Percentiles rank a stretch among this genome's conserved stretches.
These are phyloP conservation scores for Cryptococcus floricola DNA, from an alignment of 1,284 basidiomycete species.

Conservation along the genomic window DNA sequence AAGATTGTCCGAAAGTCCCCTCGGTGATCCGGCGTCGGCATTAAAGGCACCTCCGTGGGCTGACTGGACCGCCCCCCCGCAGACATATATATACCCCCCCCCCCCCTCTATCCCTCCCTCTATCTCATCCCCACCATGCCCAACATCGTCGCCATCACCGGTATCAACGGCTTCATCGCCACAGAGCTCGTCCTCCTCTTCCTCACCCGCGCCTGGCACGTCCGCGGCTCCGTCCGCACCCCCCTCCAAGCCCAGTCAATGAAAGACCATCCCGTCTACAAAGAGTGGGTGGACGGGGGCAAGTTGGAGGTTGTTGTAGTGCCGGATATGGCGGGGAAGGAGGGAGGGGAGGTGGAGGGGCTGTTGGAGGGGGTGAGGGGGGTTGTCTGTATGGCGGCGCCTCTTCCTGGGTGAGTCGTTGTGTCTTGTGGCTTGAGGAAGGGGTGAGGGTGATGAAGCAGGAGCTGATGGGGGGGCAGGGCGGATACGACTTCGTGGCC, in stretches of 20 bases:
- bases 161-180: conserved; percentile 1
- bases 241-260: neutral
- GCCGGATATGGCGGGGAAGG: conserved; percentile 4
- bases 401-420: neutral
- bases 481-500: neutral
- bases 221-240: neutral
- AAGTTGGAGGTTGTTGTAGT: neutral
- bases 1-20: too few species aligned
- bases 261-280: neutral
- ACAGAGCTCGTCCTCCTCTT: neutral
- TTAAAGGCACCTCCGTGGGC: too few species aligned
- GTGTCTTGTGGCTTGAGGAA: neutral
- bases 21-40: too few species aligned
- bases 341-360: conserved; percentile 1
- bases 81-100: too few species aligned
- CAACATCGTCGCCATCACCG: neutral
- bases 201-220: neutral
- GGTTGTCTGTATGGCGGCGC: neutral
- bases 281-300: neutral
- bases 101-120: too few species aligned
- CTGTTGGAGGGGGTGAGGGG: neutral
- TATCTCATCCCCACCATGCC: too few species aligned
- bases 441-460: too few species aligned
- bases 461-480: neutral
- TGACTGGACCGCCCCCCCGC: too few species aligned